Evolutionary conservation across 495 filamentous ascomycete genomes (phyloP).

Genomic region (Xylaria intraflava): DNA sequence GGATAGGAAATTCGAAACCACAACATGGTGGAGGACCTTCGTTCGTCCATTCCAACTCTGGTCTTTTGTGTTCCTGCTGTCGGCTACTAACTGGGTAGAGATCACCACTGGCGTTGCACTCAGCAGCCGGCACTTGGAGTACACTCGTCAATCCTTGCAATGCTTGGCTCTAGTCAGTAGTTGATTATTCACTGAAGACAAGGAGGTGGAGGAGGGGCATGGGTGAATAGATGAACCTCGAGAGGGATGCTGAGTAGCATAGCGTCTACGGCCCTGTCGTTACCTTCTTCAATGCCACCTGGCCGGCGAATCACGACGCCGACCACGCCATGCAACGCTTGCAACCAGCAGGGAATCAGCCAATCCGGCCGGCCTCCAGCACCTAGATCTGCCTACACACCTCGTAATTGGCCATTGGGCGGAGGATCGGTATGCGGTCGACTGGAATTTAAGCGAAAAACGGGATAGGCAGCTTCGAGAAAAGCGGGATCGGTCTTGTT

Average conservation of each 20-base stretch:
- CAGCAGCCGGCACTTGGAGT: not conserved
- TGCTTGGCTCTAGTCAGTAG: not conserved
- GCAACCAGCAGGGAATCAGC: no score
- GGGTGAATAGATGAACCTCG: not conserved
- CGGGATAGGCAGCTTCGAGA: constrained; percentile 1
- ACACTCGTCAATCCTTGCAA: not conserved
- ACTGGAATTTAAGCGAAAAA: no score
- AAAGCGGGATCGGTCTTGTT: constrained; percentile 4
- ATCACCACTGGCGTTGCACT: not conserved
- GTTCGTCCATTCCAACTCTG: not conserved
- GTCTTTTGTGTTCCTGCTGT: not conserved
- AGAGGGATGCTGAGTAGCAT: no score
- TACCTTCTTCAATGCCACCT: no score
- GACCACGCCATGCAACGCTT: no score
- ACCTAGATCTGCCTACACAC: no score
- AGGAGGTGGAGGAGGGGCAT: not conserved
- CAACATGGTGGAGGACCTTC: not conserved
- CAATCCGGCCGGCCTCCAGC: no score
- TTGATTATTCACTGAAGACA: not conserved
- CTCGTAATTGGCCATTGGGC: no score
- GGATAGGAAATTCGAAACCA: not conserved
- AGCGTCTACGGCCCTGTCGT: no score
- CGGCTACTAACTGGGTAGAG: not conserved
- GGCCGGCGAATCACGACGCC: no score
- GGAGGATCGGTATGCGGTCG: no score